Conservation (phyloP, 2,329 filamentous ascomycete genomes). For the Ceratocystiopsis brevicomis region DNA sequence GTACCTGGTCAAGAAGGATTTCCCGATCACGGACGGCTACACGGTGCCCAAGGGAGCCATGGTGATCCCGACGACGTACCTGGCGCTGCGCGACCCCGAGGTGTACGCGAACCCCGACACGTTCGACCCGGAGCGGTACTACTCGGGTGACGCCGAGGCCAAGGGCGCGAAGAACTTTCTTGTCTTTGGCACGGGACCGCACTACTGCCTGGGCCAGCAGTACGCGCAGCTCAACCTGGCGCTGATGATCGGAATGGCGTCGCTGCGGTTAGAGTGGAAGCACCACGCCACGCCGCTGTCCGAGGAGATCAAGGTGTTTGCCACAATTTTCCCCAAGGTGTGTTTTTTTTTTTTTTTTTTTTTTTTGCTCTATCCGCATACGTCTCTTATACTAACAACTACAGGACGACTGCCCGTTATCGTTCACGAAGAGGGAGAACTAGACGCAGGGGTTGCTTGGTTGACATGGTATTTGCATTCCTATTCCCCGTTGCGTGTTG, state of each 20-base stretch:
- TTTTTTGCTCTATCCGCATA: background rate
- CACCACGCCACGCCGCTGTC: slow-evolving; percentile 68
- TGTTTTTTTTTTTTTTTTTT: slow-evolving; percentile 15
- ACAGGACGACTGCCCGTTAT: slow-evolving; percentile 68
- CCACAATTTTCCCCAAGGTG: slow-evolving; percentile 93
- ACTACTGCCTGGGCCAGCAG: slow-evolving; percentile 88
- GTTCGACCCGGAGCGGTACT: slow-evolving; percentile 85
- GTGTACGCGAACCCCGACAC: slow-evolving; percentile 77
- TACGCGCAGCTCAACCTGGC: slow-evolving; percentile 83
- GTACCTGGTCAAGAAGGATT: slow-evolving; percentile 84
- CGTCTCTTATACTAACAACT: background rate
- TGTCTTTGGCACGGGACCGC: slow-evolving; percentile 86
- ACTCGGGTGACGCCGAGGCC: slow-evolving; percentile 71
- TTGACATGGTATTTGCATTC: no score
- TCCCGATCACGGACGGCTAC: slow-evolving; percentile 73
- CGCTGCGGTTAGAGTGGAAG: slow-evolving; percentile 71
- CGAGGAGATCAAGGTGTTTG: slow-evolving; percentile 96
- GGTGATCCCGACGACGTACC: slow-evolving; percentile 82
- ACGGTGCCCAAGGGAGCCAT: slow-evolving; percentile 92
- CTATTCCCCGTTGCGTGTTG: no score
- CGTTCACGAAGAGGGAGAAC: slow-evolving; percentile 41
- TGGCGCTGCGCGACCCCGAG: slow-evolving; percentile 79
- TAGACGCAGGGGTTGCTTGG: slow-evolving; percentile 11
- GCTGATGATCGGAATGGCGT: slow-evolving; percentile 77
- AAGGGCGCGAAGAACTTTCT: slow-evolving; percentile 84